A percentile compares a stretch with the other conserved stretches of the same genome.
These are phyloP conservation scores for Trematosphaeria pertusa DNA, from an alignment of 2,329 filamentous ascomycete genomes.

Conservation along the genomic window DNA sequence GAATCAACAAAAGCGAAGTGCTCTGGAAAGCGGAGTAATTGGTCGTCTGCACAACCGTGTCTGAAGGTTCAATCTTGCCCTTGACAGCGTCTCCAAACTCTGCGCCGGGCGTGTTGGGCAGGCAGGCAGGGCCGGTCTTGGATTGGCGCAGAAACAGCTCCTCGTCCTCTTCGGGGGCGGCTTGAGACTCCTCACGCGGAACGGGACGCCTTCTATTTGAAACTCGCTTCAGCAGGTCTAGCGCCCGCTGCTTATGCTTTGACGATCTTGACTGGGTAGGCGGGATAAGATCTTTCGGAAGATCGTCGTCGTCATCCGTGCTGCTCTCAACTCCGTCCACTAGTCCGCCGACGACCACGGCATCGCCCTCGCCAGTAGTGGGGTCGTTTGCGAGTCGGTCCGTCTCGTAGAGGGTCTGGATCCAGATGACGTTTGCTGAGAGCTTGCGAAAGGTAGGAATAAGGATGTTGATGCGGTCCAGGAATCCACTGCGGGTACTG, in stretches of 20 bases:
- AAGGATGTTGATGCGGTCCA: constrained; percentile 71
- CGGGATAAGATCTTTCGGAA: constrained; percentile 29
- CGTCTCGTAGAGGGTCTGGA: constrained; percentile 76
- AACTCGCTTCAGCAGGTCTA: constrained; percentile 47
- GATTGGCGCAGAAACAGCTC: constrained; percentile 54
- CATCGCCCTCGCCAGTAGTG: constrained; percentile 55
- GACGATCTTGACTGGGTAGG: constrained; percentile 41
- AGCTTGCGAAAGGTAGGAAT: constrained; percentile 74
- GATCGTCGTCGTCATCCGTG: constrained; percentile 45
- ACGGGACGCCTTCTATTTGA: constrained; percentile 38
- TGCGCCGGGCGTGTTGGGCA: constrained; percentile 54
- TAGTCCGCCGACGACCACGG: constrained; percentile 51
- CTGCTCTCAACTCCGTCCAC: constrained; percentile 42
- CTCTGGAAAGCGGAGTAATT: constrained; percentile 88
- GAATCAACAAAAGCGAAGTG: constrained; percentile 73
- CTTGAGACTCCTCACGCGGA: constrained; percentile 34
- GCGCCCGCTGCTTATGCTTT: constrained; percentile 44
- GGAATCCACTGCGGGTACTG: constrained; percentile 67
- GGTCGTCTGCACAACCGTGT: constrained; percentile 69
- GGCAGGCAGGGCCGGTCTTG: constrained; percentile 50
- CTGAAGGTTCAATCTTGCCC: constrained; percentile 58
- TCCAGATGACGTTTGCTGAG: constrained; percentile 79
- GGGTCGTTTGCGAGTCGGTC: constrained; percentile 63
- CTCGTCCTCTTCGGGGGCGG: constrained; percentile 50
- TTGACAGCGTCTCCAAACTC: constrained; percentile 60